Base-by-base conservation (phyloP, 768 basidiomycete species). In the Lactarius quietus region DNA sequence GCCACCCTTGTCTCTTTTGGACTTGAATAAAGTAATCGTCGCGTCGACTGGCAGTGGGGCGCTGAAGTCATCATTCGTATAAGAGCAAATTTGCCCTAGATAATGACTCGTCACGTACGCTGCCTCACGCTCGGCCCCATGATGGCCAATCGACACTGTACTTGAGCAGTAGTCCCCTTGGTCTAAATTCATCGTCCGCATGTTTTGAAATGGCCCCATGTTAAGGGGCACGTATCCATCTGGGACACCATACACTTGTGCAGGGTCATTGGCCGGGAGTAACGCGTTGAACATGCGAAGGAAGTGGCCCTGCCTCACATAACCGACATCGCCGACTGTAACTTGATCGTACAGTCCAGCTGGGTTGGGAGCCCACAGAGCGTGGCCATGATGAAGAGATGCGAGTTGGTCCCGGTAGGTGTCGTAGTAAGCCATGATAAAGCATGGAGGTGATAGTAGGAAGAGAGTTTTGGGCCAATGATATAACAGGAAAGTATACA, bases 251-350 rank as follows among this genome's bases (percentile, higher is more conserved):
- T 61, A 57, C 18, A 7, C 29, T 52, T 65, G 64, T 7, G 20
- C 6, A 6, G n/a, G 38, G 9, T 67, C n/a, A n/a, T 41, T 18
- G 28, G 53, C 60, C 6, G 69, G 58, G n/a, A 69, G 54, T 33
- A 70, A 38, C 7, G 60, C 58, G 36, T 70, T 71, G 68, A 71
- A 71, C 26, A 71, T 45, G 29, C 63, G 63, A 52, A 36, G 31
- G 45, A 71, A 71, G 39, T 62, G 59, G n/a, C 70, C 70, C 7
- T 68, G 57, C 31, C 53, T 51, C 18, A 69, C 57, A 41, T 61
- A 66, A 12, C 70, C 70, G n/a, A 71, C 68, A 55, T 71, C 70
- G 33, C 64, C 70, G 31, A 71, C 56, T 17, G 55, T 58, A 45
- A 71, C 70, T 17, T 56, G 64, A 31, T 70, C 65, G 33, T 71